phyloP scores from a whole-genome alignment of 78 protist species.

The Dictyostelium firmibasis region DNA sequence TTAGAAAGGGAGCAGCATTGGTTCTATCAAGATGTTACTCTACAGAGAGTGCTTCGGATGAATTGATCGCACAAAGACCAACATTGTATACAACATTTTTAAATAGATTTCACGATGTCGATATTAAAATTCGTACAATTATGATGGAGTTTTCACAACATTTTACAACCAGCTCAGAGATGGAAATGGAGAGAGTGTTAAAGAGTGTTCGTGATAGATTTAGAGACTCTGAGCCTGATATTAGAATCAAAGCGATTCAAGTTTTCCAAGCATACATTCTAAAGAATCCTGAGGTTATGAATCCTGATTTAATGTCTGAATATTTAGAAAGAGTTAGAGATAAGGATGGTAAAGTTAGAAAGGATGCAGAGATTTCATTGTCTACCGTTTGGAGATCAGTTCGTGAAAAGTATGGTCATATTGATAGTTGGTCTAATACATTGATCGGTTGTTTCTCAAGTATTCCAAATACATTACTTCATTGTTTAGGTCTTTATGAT shows the following conservation, averaged over 20 bases:
- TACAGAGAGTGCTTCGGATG: not conserved
- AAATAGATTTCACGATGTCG: conserved; percentile 44
- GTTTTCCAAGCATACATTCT: not conserved
- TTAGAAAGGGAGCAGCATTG: not conserved
- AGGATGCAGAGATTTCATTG: conserved; percentile 11
- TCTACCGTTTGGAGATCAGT: conserved; percentile 19
- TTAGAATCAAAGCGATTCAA: conserved; percentile 5
- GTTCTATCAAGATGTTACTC: not conserved
- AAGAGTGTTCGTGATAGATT: conserved; percentile 1
- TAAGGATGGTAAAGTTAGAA: conserved; percentile 36
- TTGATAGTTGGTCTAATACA: conserved; percentile 1
- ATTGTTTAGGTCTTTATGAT: conserved; percentile 1
- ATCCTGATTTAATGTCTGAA: not conserved
- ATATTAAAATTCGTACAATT: not conserved
- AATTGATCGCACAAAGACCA: not conserved
- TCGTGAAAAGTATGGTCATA: conserved; percentile 17
- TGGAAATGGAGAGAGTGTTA: not conserved
- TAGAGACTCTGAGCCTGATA: conserved; percentile 17
- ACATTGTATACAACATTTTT: conserved; percentile 13
- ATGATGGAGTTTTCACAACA: conserved; percentile 41
- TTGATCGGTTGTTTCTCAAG: not conserved
- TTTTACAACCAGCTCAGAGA: not conserved
- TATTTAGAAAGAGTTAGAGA: conserved; percentile 39
- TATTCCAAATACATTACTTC: conserved; percentile 33
- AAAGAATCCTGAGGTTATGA: not conserved